Percentiles rank a stretch among this genome's conserved stretches.
phyloP scores from a whole-genome alignment of 768 basidiomycete species.

The Hygrophorus russula region DNA sequence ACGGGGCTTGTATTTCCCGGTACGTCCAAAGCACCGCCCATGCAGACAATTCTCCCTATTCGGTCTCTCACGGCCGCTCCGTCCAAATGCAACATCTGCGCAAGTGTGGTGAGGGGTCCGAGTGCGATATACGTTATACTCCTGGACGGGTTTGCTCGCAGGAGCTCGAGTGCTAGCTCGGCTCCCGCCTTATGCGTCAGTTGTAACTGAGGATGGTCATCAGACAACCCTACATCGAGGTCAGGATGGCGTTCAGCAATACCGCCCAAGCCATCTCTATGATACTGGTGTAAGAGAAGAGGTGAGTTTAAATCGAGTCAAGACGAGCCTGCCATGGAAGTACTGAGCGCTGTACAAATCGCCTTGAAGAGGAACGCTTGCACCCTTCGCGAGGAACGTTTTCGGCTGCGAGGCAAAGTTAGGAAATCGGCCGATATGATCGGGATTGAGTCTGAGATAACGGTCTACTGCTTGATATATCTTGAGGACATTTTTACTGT shows the following conservation, averaged over 20 bases:
- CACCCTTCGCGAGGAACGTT: constrained; percentile 57
- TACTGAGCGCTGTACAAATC: constrained; percentile 67
- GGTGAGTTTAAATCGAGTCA: neutral
- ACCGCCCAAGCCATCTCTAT: constrained; percentile 63
- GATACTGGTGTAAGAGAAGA: constrained; percentile 3
- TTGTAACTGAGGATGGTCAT: constrained; percentile 32
- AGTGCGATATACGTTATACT: constrained; percentile 64
- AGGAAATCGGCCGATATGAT: constrained; percentile 44
- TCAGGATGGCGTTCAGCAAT: constrained; percentile 60
- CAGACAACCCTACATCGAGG: constrained; percentile 24
- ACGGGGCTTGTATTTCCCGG: constrained; percentile 78
- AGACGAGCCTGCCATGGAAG: constrained; percentile 66
- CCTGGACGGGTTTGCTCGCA: constrained; percentile 36
- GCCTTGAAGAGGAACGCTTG: constrained; percentile 57
- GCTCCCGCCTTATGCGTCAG: constrained; percentile 34
- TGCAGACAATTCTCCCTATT: constrained; percentile 70
- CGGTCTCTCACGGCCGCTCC: constrained; percentile 39
- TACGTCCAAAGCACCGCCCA: constrained; percentile 91
- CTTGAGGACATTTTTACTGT: constrained; percentile 65
- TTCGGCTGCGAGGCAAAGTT: constrained; percentile 41
- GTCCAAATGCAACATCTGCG: constrained; percentile 47
- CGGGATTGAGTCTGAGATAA: constrained; percentile 46
- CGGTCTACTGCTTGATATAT: constrained; percentile 55
- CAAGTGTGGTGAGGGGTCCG: constrained; percentile 76
- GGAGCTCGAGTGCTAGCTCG: constrained; percentile 44